Base-by-base conservation (phyloP, 2,329 filamentous ascomycete species). In the Botrytis cinerea region DNA sequence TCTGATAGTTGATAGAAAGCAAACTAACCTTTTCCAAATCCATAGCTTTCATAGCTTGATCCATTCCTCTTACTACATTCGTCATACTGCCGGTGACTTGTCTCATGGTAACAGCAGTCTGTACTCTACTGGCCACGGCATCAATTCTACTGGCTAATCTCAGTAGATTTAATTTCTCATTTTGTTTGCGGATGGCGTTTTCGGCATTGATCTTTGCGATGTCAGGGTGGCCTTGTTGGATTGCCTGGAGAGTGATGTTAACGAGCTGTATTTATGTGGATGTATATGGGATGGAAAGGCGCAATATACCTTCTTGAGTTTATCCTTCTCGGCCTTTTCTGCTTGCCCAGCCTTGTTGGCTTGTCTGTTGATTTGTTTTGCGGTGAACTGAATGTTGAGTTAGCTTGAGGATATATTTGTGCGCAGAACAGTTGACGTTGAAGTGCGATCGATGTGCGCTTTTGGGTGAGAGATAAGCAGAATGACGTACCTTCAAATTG, bases 131-230 rank as follows among this genome's bases (percentile, higher is more conserved):
- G 73, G 85, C 85, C 68, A 90, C 87, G 16, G 87, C 87, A 82
- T 90, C 88, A 76, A 90, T 88, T 46, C 88, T 82, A 54, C 85
- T 87, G 40, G 85, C 87, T 45, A 90, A 82, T 48, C 87, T 83
- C 51, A 90, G 82, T 57, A 90, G 84, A 78, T 90, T 89, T 73
- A 89, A 81, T 76, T 88, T 86, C 81, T 90, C 88, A 77, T 89
- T 89, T 79, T 88, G 86, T 81, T 90, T 90, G 67, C 88, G 86
- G 75, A 90, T 89, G 16, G 88, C 87, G 79, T 90, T 90, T 77
- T 89, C 86, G 43, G 88, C 88, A 81, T 90, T 89, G 79, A 90
- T 88, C 78, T 88, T 88, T 32, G 88, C 88, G 76, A 90, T 89
- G 78, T 90, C 88, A 77, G 83, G 82, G 80, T 89, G 87, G 76